phyloP scores from a whole-genome alignment of 306 rosid genomes.

The Castanopsis chinensis region DNA sequence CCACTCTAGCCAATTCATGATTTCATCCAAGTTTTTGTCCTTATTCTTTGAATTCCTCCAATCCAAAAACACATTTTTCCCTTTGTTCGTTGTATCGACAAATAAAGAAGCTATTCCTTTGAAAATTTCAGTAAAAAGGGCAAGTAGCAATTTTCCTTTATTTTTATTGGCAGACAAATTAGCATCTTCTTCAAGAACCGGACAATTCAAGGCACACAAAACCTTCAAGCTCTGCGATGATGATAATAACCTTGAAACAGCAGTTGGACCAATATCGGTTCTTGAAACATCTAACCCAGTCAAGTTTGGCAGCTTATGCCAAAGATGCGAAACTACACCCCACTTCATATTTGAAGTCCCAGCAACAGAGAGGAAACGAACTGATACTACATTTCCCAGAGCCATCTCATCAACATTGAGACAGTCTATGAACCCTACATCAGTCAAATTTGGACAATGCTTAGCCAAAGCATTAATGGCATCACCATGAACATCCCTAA shows the following conservation, averaged over 20 bases:
- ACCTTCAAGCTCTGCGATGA: slow-evolving; percentile 71
- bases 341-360: slow-evolving; percentile 92
- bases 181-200: slow-evolving; percentile 73
- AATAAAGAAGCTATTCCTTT: slow-evolving; percentile 76
- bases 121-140: slow-evolving; percentile 75
- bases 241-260: slow-evolving; percentile 72
- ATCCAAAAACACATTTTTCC: slow-evolving; percentile 77
- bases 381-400: slow-evolving; percentile 72
- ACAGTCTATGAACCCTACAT: slow-evolving; percentile 93
- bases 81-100: slow-evolving; percentile 60
- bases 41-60: slow-evolving; percentile 69
- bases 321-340: slow-evolving; percentile 80
- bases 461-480: slow-evolving; percentile 74
- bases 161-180: slow-evolving; percentile 60
- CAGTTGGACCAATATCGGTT: slow-evolving; percentile 80
- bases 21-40: slow-evolving; percentile 69
- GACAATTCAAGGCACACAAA: slow-evolving; percentile 90
- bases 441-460: slow-evolving; percentile 73
- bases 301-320: slow-evolving; percentile 88
- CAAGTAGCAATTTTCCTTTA: slow-evolving; percentile 73
- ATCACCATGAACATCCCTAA: slow-evolving; percentile 81
- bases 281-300: slow-evolving; percentile 89
- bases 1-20: slow-evolving; percentile 98
- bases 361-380: slow-evolving; percentile 82
- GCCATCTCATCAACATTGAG: slow-evolving; percentile 80